Base-by-base conservation (phyloP, 768 basidiomycete species). In the Clitopilus passeckerianus region DNA sequence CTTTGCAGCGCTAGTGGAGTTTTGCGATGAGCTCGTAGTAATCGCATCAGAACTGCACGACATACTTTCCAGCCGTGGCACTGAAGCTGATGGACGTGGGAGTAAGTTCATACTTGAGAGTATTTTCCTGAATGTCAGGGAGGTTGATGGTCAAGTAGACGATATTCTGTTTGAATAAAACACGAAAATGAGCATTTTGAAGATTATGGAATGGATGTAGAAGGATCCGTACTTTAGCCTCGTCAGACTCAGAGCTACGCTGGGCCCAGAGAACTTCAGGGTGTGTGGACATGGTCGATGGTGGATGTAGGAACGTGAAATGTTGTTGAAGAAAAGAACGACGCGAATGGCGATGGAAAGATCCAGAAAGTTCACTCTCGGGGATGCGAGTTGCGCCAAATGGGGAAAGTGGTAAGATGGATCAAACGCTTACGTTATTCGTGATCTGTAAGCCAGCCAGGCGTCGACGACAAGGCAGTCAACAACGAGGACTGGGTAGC, bases 231-330 rank as follows among this genome's bases (percentile, higher is more conserved):
- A 91, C 95, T 80, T 95, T 95, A 53, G 79, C 80, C 33, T 84
- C 78, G 14, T 77, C 82, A 10, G 77, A 67, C 15, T 73, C 80
- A 41, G 86, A 90, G 79, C 89, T 92, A 66, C 96, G 86, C 75
- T 98, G 95, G 52, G 96, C 95, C 94, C 95, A 98, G 1, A 95
- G 81, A 34, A 96, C 79, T 75, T 97, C 94, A 35, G 95, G 95
- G 73, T 93, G 92, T 63, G 68, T 71, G 34, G 77, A 65, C 80
- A 82, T 81, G 52, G 65, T 71, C 67, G 59, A 62, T 61, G 62
- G 34, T 54, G 53, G 57, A 59, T 59, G 23, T 46, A 57, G 22
- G 10, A 50, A 23, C 54, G 54, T 57, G 58, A 57, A 59, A 61
- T 57, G 20, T 50, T 10, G 54, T 64, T 61, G 67, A 64, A 68